Conservation (phyloP, 2,329 filamentous ascomycete genomes). For the Claviceps monticola region DNA sequence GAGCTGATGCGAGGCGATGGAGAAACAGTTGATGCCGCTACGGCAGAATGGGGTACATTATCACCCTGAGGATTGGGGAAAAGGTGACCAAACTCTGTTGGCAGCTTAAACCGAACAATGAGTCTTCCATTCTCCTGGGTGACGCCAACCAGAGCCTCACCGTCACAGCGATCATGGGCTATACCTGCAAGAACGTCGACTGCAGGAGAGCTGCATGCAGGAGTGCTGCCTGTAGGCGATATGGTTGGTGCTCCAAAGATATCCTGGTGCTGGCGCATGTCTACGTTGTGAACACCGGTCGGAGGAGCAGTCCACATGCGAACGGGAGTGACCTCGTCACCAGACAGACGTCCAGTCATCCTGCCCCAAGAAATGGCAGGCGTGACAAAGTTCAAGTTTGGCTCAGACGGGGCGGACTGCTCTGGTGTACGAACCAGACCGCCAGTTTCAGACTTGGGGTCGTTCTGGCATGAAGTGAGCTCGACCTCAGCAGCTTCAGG, state of each 20-base stretch:
- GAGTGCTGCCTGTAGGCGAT: slow-evolving; percentile 2
- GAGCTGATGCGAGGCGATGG: slow-evolving; percentile 12
- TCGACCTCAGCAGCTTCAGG: neutral
- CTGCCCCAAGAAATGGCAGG: slow-evolving; percentile 9
- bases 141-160: slow-evolving; percentile 18
- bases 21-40: slow-evolving; percentile 12
- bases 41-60: slow-evolving; percentile 14
- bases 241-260: slow-evolving; percentile 18
- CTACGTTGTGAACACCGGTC: slow-evolving; percentile 18
- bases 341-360: slow-evolving; percentile 6
- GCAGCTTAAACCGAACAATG: slow-evolving; percentile 25
- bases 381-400: slow-evolving; percentile 1
- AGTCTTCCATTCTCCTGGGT: slow-evolving; percentile 17
- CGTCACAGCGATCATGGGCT: slow-evolving; percentile 13
- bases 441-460: neutral
- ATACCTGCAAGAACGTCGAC: slow-evolving; percentile 16
- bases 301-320: slow-evolving; percentile 2
- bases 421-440: neutral
- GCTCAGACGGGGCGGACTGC: neutral
- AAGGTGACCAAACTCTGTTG: slow-evolving; percentile 15
- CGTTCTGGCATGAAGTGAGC: neutral
- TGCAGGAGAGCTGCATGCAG: slow-evolving; percentile 4
- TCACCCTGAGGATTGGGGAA: slow-evolving; percentile 17
- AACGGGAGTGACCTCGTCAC: slow-evolving; percentile 3
- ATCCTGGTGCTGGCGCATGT: slow-evolving; percentile 21